Percentiles rank a stretch among this genome's conserved stretches.
Conservation (phyloP, 257 asterid species). For the Lycium ferocissimum region DNA sequence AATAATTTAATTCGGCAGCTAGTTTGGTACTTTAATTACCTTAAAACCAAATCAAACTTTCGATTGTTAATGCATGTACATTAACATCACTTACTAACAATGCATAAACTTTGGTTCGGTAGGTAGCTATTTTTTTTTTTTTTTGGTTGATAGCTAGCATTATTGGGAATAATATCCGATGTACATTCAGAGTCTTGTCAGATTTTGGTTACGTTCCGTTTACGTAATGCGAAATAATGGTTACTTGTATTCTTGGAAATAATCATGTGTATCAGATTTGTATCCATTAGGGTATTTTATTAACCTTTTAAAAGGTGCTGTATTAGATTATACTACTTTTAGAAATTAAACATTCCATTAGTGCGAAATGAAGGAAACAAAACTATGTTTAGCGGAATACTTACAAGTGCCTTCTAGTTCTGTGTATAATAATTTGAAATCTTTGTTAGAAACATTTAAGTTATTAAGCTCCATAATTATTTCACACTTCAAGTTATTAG, state of each 20-base stretch:
- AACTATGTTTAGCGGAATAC: not conserved
- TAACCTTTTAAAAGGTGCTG: not conserved
- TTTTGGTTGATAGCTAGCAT: not conserved
- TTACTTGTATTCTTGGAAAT: not conserved
- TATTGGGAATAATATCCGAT: not conserved
- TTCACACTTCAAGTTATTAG: no score
- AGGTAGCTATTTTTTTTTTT: no score
- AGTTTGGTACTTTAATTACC: no score
- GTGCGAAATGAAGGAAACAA: not conserved
- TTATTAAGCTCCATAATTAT: no score
- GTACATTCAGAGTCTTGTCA: conserved; percentile 16
- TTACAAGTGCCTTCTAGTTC: no score
- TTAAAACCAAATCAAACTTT: no score
- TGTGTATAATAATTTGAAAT: not conserved
- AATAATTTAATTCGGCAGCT: no score
- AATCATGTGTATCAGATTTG: not conserved
- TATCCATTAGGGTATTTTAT: not conserved
- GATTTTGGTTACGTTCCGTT: conserved; percentile 2
- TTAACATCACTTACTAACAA: no score
- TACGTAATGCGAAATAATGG: not conserved
- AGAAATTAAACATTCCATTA: not conserved
- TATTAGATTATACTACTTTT: not conserved
- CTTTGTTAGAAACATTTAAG: not conserved
- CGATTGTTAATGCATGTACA: no score
- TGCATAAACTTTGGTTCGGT: no score